Base-by-base conservation (phyloP, 352 stramenopile genomes). In the Aphanomyces cochlioides region DNA sequence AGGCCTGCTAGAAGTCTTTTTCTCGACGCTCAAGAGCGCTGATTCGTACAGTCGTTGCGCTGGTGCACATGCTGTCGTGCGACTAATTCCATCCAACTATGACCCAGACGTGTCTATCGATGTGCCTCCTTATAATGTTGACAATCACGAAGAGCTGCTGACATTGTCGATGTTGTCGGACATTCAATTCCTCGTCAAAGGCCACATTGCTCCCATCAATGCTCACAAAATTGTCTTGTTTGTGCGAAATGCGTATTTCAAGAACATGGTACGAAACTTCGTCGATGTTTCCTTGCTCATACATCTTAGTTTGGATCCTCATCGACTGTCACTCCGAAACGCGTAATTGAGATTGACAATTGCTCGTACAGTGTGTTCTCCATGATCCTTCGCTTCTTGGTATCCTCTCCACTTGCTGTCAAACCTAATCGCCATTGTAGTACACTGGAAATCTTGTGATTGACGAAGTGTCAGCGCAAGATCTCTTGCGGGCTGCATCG, bases 121-220 rank as follows among this genome's bases (percentile, higher is more conserved):
- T 1, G 40, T 70, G 10, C 64, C 64, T 39, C 48, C 64, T 7
- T 95, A 93, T 43, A 67, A 92, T 57, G 88, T 96, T 45, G 88
- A 96, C 69, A 80, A 96, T 68, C 88, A 96, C 71, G 88, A 96
- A 72, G 88, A 96, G 67, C 73, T 96, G 13, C 88, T 96, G 48
- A 70, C 88, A 56, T 92, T 94, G 65, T 89, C 85, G 43, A 90
- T 84, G 48, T 39, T 70, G 19, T 73, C 67, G 48, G 56, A 73
- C 48, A 73, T 73, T 60, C 56, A 73, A 40, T 73, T 67, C 21
- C 53, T 73, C 47, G 56, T 68, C 13, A 67, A 73, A 34, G 67
- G 67, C 21, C 60, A 68, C 53, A 73, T 73, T 60, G 60, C 67
- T n/a, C 67, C 67, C 37, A 73, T 73, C 45, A 73, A 73, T 37